Evolutionary conservation across 2,329 filamentous ascomycete genomes (phyloP).

Genomic region (Teratosphaeria nubilosa): DNA sequence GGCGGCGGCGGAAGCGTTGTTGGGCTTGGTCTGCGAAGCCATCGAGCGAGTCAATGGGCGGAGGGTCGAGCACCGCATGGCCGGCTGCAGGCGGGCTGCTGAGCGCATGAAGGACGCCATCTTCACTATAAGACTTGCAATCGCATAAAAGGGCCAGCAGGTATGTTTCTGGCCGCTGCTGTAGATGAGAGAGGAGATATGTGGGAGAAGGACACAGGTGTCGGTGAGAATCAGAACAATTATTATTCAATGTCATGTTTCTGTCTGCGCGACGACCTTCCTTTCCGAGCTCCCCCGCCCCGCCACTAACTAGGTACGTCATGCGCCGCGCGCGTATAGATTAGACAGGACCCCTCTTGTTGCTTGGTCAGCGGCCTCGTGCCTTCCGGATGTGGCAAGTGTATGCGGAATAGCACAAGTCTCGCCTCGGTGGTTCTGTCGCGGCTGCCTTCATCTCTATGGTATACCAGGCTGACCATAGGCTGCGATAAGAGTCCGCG

Average conservation of each 20-base stretch:
- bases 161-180: background rate
- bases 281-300: background rate
- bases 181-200: background rate
- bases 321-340: background rate
- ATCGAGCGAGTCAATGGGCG: constrained; percentile 7
- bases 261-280: background rate
- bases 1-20: constrained; percentile 13
- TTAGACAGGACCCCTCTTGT: background rate
- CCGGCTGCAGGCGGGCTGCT: constrained; percentile 22
- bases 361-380: background rate
- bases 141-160: background rate
- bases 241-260: background rate
- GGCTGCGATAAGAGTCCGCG: no score
- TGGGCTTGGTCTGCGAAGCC: constrained; percentile 23
- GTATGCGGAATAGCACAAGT: background rate
- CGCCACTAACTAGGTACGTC: background rate
- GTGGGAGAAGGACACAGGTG: background rate
- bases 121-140: background rate
- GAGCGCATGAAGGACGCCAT: constrained; percentile 25
- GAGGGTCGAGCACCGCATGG: constrained; percentile 10
- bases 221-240: background rate
- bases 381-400: background rate
- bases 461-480: no score
- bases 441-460: no score
- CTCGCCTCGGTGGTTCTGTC: no score